Percentiles rank a stretch among this genome's conserved stretches.
Conservation (phyloP, 2,329 filamentous ascomycete genomes). For the Pseudogymnoascus sp. region DNA sequence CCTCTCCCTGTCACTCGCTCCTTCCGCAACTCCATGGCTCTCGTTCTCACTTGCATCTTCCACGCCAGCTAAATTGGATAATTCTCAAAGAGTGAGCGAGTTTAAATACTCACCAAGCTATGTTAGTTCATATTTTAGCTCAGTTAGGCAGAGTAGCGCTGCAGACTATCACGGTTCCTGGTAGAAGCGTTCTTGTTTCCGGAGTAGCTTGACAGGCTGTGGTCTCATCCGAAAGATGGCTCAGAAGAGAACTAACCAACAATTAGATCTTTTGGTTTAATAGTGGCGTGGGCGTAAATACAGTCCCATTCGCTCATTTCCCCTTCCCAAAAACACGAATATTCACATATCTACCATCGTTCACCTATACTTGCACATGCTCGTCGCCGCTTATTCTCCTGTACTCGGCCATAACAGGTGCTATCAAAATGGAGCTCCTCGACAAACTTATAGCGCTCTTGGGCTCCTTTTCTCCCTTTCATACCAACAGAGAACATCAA, state of each 20-base stretch:
- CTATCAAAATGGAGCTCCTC: not conserved
- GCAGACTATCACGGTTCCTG: not conserved
- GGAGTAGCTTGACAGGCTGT: not conserved
- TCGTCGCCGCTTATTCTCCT: not conserved
- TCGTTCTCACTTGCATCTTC: not conserved
- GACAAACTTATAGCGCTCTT: not conserved
- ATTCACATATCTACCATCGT: not conserved
- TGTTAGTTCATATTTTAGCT: not conserved
- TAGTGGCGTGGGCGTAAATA: not conserved
- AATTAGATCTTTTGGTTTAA: not conserved
- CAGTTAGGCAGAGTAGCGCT: not conserved
- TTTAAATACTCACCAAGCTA: not conserved
- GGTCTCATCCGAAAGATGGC: not conserved
- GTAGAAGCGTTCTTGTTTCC: not conserved
- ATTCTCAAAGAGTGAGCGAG: not conserved
- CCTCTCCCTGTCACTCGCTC: not conserved
- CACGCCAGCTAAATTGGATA: not conserved
- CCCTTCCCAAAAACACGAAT: not conserved
- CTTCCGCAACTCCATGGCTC: not conserved
- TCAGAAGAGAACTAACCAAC: not conserved
- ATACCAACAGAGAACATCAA: not conserved
- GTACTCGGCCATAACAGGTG: not conserved
- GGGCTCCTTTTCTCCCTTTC: not conserved
- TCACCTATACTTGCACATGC: not conserved
- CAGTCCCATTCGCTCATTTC: not conserved